A percentile compares a stretch with the other conserved stretches of the same genome.
phyloP scores from a whole-genome alignment of 2,329 filamentous ascomycete species.

The Xylariaceae sp. region DNA sequence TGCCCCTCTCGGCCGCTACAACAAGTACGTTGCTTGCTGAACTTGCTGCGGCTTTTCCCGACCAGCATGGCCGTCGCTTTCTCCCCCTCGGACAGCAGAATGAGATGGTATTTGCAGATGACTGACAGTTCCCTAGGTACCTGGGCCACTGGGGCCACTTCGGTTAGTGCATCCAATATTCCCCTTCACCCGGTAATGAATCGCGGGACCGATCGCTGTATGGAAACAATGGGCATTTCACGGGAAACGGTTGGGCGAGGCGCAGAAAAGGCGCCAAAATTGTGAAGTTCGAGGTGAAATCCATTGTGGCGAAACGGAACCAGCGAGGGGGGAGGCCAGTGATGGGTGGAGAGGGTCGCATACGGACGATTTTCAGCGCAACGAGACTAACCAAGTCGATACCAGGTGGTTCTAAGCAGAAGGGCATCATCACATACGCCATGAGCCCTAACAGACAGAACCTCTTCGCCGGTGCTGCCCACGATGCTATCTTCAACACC shows the following conservation, averaged over 20 bases:
- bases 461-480: constrained; percentile 68
- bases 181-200: not conserved
- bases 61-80: not conserved
- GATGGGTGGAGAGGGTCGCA: not conserved
- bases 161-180: constrained; percentile 50
- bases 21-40: constrained; percentile 37
- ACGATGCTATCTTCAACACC: constrained; percentile 91
- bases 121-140: constrained; percentile 49
- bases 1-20: constrained; percentile 39
- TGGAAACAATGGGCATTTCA: not conserved
- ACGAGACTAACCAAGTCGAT: constrained; percentile 24
- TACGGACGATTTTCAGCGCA: not conserved
- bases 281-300: not conserved
- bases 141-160: constrained; percentile 70
- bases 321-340: not conserved
- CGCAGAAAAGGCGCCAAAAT: not conserved
- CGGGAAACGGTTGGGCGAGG: not conserved
- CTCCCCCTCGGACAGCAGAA: not conserved
- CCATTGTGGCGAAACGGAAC: not conserved
- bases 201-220: constrained; percentile 1
- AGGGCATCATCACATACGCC: constrained; percentile 64
- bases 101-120: constrained; percentile 21
- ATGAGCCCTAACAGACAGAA: constrained; percentile 85
- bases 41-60: constrained; percentile 32
- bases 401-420: constrained; percentile 55